phyloP scores from a whole-genome alignment of 1,284 basidiomycete species.

The Papiliotrema flavescens region DNA sequence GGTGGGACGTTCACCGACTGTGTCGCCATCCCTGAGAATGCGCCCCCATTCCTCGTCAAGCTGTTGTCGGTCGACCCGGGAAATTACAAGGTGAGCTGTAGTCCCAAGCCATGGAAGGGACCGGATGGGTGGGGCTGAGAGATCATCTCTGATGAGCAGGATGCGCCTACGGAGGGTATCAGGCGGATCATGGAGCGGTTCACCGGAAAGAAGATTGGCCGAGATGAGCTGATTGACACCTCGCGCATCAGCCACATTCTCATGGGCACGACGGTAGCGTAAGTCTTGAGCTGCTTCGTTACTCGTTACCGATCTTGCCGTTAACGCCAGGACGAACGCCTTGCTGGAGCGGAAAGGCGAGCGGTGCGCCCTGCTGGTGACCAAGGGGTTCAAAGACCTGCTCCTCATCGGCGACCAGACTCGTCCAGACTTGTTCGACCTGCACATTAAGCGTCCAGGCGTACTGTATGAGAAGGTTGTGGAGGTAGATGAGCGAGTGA shows the following conservation, averaged over 20 bases:
- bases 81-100: conserved; percentile 59
- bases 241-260: neutral
- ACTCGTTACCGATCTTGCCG: too few relatives aligned
- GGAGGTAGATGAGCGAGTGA: conserved; percentile 55
- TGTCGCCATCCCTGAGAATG: conserved; percentile 24
- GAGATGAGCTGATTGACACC: conserved; percentile 48
- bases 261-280: conserved; percentile 36
- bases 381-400: conserved; percentile 84
- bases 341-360: conserved; percentile 89
- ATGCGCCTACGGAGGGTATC: conserved; percentile 86
- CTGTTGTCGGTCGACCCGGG: conserved; percentile 77
- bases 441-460: conserved; percentile 67
- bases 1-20: conserved; percentile 48
- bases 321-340: conserved; percentile 65
- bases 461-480: conserved; percentile 55
- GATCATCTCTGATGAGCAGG: conserved; percentile 42
- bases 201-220: conserved; percentile 51
- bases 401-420: conserved; percentile 72
- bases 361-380: conserved; percentile 83
- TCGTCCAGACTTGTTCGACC: conserved; percentile 76
- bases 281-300: conserved; percentile 16
- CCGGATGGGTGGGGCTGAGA: too few relatives aligned
- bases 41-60: conserved; percentile 37
- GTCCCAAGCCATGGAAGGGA: too few relatives aligned
- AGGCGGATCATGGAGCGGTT: conserved; percentile 80